These are phyloP conservation scores for Ascochyta viciae-villosae DNA, from an alignment of 2,329 filamentous ascomycete genomes.

Conservation along the genomic window DNA sequence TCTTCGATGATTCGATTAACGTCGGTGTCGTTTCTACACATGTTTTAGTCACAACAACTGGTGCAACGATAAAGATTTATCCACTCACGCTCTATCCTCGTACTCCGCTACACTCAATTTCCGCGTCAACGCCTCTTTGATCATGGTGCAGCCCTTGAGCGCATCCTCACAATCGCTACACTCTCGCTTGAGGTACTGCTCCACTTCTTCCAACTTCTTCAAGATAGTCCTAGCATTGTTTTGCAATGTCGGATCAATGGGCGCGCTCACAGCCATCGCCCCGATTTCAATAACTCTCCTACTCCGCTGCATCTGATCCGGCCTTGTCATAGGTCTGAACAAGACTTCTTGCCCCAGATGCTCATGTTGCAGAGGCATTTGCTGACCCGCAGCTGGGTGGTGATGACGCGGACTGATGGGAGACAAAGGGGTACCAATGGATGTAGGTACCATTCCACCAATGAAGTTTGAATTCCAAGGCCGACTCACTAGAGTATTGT, in stretches of 20 bases:
- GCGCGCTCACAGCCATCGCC: slow-evolving; percentile 30
- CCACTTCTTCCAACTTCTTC: slow-evolving; percentile 28
- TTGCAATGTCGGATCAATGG: slow-evolving; percentile 10
- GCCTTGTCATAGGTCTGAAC: slow-evolving; percentile 32
- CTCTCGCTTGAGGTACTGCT: slow-evolving; percentile 22
- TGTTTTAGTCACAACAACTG: not conserved
- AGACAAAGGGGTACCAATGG: slow-evolving; percentile 25
- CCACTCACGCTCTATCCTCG: not conserved
- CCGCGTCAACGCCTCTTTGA: slow-evolving; percentile 22
- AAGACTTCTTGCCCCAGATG: not conserved
- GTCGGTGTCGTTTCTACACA: not conserved
- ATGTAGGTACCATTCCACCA: slow-evolving; percentile 17
- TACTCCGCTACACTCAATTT: not conserved
- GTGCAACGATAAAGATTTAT: too few relatives aligned
- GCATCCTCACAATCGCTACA: slow-evolving; percentile 20
- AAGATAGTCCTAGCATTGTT: not conserved
- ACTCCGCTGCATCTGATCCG: slow-evolving; percentile 27
- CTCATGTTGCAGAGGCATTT: not conserved
- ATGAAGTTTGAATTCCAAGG: slow-evolving; percentile 14
- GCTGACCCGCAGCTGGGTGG: not conserved
- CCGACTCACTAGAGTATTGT: slow-evolving; percentile 7
- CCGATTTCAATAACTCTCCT: slow-evolving; percentile 41
- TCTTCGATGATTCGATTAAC: not conserved
- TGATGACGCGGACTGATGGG: not conserved
- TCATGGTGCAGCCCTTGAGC: slow-evolving; percentile 27